Base-by-base conservation (phyloP, 805 yeast genomes). In the Zygosaccharomyces siamensis region DNA sequence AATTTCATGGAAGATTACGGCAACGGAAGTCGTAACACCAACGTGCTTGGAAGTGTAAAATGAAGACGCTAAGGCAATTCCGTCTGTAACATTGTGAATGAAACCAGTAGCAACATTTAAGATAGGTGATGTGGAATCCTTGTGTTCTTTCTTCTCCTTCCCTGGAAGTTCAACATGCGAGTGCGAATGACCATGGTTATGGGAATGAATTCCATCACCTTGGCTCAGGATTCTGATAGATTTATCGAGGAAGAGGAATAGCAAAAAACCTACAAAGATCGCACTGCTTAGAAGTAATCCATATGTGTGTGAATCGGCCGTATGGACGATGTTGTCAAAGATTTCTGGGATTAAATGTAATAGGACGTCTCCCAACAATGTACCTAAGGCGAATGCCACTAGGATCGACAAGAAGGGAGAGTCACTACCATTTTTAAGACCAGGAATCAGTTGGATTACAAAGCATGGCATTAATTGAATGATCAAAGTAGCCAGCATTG, bases 341-440 rank as follows among this genome's bases (percentile, higher is more conserved):
- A 82, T 77, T 58, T 83, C 86, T 3, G 93, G 93, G 41, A 86
- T 65, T 50, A 86, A 60, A 63, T 86, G 93, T 39, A 85, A 62
- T 53, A 86, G 83, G 1, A 84, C 80, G 61, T 85, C 92, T 39
- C 92, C 92, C 31, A 86, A 66, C 33, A 86, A 68, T 1, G 90
- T 86, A 39, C 93, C 93, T 42, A 81, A 76, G 11, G 92, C 90
- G 68, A 86, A 84, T 39, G 87, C 72, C 1, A 84, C 86, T 47
- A 85, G 64, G 23, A 77, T 61, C 7, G 80, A 71, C 32, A 83
- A 66, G 28, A 53, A 18, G 12, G 37, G n/a, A 39, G 51, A 43
- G 26, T 45, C 40, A 37, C 36, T 46, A 28, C 46, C 50, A 27
- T 45, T 43, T 24, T 46, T 49, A n/a, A 58, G 48, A 0, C 82